phyloP scores from a whole-genome alignment of 2,329 filamentous ascomycete species.

The Aspergillaceae sp. region DNA sequence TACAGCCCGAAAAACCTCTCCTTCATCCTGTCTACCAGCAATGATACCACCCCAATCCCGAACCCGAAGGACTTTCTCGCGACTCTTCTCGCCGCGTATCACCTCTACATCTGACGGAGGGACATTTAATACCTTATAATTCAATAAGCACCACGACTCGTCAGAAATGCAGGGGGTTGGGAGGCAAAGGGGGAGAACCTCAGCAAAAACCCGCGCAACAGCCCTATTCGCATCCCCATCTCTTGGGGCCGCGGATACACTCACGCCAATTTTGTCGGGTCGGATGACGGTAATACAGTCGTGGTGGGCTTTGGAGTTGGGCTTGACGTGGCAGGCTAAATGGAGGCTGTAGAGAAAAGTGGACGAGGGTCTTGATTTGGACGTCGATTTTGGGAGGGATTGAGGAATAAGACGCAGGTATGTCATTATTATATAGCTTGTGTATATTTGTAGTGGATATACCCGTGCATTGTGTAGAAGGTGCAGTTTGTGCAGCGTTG shows the following conservation, averaged over 20 bases:
- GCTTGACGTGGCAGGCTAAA: conserved; percentile 59
- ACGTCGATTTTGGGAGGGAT: background rate
- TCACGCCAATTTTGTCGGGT: conserved; percentile 53
- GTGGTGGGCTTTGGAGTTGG: conserved; percentile 56
- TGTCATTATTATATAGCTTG: background rate
- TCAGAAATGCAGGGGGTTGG: background rate
- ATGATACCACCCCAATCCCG: conserved; percentile 18
- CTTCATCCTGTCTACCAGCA: conserved; percentile 19
- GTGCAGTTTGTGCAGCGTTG: background rate
- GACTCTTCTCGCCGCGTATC: conserved; percentile 54
- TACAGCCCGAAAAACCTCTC: background rate
- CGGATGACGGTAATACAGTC: conserved; percentile 53
- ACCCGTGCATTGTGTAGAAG: background rate
- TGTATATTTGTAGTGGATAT: background rate
- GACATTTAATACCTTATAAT: conserved; percentile 45
- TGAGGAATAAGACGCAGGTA: background rate
- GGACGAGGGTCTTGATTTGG: background rate
- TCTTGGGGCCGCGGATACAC: conserved; percentile 55
- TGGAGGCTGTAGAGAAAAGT: conserved; percentile 39
- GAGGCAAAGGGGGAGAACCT: conserved; percentile 38
- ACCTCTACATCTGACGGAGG: conserved; percentile 58
- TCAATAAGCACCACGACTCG: background rate
- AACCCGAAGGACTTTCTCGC: conserved; percentile 52
- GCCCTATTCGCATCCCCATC: conserved; percentile 64
- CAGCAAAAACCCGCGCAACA: conserved; percentile 53